Conservation (phyloP, 306 rosid species). For the Citrullus amarus region DNA sequence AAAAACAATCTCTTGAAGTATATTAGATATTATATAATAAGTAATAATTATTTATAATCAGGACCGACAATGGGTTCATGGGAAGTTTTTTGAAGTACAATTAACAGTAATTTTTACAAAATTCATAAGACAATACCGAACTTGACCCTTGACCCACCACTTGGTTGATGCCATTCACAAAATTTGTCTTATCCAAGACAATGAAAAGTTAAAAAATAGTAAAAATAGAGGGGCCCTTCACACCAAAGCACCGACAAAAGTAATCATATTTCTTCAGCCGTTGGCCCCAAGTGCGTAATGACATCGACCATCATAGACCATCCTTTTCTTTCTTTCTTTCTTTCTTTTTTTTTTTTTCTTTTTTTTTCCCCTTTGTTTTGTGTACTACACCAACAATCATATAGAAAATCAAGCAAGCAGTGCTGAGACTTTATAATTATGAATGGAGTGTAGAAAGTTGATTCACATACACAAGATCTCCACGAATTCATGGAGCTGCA, state of each 20-base stretch:
- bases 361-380: neutral
- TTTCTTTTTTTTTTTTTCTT: neutral
- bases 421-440: neutral
- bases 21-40: neutral
- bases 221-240: neutral
- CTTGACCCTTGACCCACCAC: neutral
- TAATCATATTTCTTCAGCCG: neutral
- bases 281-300: neutral
- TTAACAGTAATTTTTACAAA: neutral
- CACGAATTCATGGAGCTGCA: slow-evolving; percentile 7
- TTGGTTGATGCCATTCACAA: neutral
- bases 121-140: neutral
- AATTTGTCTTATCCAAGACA: neutral
- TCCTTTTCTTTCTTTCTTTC: neutral
- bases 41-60: neutral
- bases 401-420: slow-evolving; percentile 3
- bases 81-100: neutral
- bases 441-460: slow-evolving; percentile 1
- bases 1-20: neutral
- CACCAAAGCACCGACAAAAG: neutral
- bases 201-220: neutral
- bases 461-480: neutral
- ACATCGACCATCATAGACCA: neutral
- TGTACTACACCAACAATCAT: neutral
- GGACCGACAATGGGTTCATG: neutral